A percentile compares a stretch with the other conserved stretches of the same genome.
Conservation (phyloP, 78 protist species). For the Speleostelium caveatum region DNA sequence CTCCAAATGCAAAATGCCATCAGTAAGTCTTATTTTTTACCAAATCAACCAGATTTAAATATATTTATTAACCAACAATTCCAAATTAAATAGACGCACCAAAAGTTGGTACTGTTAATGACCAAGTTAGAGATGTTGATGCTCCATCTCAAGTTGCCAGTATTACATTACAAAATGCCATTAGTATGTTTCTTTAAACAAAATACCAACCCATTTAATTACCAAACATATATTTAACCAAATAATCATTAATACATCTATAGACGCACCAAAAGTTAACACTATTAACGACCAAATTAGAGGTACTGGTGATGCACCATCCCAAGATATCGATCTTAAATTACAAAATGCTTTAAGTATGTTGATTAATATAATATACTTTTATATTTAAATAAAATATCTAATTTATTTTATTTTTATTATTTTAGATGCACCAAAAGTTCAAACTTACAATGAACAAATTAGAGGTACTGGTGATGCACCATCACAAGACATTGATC, state of each 20-base stretch:
- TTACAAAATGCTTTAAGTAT: slow-evolving; percentile 57
- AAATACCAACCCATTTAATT: no score
- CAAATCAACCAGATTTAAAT: no score
- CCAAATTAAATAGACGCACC: slow-evolving; percentile 17
- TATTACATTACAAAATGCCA: not conserved
- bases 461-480: slow-evolving; percentile 69
- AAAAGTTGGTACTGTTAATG: slow-evolving; percentile 43
- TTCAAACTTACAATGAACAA: slow-evolving; percentile 47
- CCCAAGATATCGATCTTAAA: slow-evolving; percentile 28
- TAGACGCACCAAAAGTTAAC: slow-evolving; percentile 77
- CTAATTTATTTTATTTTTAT: no score
- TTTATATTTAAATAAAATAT: no score
- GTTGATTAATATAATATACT: no score
- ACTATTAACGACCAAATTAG: slow-evolving; percentile 62
- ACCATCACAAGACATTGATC: slow-evolving; percentile 39
- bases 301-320: slow-evolving; percentile 72
- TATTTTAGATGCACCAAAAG: slow-evolving; percentile 68
- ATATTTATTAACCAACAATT: not conserved
- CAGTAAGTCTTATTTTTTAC: no score
- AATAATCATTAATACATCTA: no score
- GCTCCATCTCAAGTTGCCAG: not conserved
- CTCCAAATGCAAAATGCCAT: slow-evolving; percentile 1
- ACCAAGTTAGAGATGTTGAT: slow-evolving; percentile 36
- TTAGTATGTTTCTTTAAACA: no score
- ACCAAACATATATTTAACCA: no score